These are phyloP conservation scores for Clavispora asparagi DNA, from an alignment of 805 yeast species.

Conservation along the genomic window DNA sequence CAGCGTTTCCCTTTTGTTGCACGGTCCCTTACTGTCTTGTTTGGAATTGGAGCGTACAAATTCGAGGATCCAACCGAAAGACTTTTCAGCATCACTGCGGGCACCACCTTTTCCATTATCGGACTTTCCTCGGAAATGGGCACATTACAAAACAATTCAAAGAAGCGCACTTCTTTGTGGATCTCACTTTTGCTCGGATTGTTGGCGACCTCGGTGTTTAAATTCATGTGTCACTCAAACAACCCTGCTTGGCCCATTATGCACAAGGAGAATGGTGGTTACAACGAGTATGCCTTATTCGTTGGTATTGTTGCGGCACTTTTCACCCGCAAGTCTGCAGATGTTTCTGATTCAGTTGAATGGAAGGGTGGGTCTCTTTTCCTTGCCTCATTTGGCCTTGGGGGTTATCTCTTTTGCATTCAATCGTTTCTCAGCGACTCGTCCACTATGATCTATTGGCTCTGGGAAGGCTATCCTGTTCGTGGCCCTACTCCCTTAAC, in stretches of 20 bases:
- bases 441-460: constrained; percentile 84
- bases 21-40: constrained; percentile 47
- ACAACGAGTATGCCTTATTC: constrained; percentile 63
- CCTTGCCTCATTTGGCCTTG: constrained; percentile 64
- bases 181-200: constrained; percentile 68
- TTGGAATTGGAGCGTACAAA: constrained; percentile 74
- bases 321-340: constrained; percentile 43
- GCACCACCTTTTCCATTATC: constrained; percentile 57
- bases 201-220: constrained; percentile 64
- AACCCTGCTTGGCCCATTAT: constrained; percentile 97
- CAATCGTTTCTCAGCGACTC: constrained; percentile 79
- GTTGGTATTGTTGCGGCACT: constrained; percentile 61
- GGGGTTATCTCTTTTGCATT: constrained; percentile 64
- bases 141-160: constrained; percentile 23
- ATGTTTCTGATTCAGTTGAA: constrained; percentile 4
- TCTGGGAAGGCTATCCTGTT: constrained; percentile 95
- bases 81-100: constrained; percentile 60
- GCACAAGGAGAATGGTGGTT: constrained; percentile 82
- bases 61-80: constrained; percentile 66
- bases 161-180: constrained; percentile 40
- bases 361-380: constrained; percentile 41
- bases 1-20: constrained; percentile 47
- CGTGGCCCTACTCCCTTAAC: constrained; percentile 84
- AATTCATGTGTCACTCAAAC: constrained; percentile 73
- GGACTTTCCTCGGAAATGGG: constrained; percentile 53